A percentile compares a stretch with the other conserved stretches of the same genome.
Evolutionary conservation across 169 alveolate species (phyloP).

Genomic region (Plasmodium adleri): DNA sequence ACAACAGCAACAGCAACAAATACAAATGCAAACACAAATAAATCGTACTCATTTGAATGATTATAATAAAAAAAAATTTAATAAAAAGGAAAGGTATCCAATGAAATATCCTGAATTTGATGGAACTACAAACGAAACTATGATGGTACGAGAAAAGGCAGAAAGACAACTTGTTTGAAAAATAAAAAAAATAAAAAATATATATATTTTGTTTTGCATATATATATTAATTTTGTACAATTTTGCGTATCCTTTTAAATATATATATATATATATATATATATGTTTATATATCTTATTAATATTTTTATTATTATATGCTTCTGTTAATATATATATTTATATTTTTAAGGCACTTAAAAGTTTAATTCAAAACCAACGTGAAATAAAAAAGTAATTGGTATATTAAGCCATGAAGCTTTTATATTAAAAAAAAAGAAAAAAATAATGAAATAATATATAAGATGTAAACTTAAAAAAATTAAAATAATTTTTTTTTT

Average conservation of each 20-base stretch:
- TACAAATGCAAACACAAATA: not conserved
- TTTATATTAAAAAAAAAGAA: not conserved
- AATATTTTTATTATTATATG: not conserved
- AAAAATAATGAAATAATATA: no score
- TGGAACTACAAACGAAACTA: constrained; percentile 58
- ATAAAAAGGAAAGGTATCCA: constrained; percentile 35
- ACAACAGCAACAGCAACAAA: not conserved
- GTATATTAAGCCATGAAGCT: not conserved
- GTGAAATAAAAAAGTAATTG: constrained; percentile 7
- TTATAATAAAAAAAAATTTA: constrained; percentile 33
- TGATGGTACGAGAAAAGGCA: constrained; percentile 18
- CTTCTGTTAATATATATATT: not conserved
- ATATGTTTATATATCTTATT: not conserved
- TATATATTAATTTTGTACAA: not conserved
- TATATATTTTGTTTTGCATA: constrained; percentile 2
- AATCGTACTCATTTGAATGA: constrained; percentile 16
- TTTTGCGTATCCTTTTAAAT: not conserved
- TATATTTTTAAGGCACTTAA: constrained; percentile 19
- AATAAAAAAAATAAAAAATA: not conserved
- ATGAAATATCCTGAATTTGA: constrained; percentile 31
- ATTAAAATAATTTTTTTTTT: not conserved
- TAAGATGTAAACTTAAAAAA: constrained; percentile 23
- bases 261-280: not conserved
- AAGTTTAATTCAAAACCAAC: constrained; percentile 49
- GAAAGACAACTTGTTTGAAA: constrained; percentile 7